A percentile compares a stretch with the other conserved stretches of the same genome.
Evolutionary conservation across 768 basidiomycete genomes (phyloP).

Genomic region (Dacryopinax spathularia): DNA sequence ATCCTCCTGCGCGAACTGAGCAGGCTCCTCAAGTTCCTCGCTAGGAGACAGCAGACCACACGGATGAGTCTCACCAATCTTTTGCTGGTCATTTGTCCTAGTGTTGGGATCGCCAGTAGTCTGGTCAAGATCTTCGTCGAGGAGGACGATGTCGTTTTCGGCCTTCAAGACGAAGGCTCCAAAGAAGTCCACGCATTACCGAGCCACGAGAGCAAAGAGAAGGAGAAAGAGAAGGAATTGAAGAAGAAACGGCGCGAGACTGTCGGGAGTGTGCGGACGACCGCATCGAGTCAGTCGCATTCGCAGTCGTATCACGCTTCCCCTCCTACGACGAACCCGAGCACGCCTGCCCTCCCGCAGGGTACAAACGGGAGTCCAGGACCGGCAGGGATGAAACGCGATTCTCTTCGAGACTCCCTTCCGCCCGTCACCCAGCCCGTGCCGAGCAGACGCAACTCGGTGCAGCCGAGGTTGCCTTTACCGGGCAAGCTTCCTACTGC

Average conservation of each 20-base stretch:
- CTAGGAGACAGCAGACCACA: constrained; percentile 51
- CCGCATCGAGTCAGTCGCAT: too few relatives aligned
- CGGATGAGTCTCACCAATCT: constrained; percentile 90
- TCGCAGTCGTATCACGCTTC: neutral
- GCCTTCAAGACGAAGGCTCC: neutral
- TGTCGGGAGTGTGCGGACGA: neutral
- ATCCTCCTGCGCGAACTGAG: constrained; percentile 73
- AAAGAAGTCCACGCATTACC: neutral
- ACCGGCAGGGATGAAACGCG: neutral
- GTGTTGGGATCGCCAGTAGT: constrained; percentile 40
- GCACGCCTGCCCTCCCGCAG: neutral
- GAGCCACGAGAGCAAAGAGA: neutral
- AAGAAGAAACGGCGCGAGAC: neutral
- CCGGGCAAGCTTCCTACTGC: neutral
- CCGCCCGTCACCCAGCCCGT: neutral
- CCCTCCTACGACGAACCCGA: neutral
- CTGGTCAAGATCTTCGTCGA: constrained; percentile 11
- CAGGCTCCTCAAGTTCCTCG: constrained; percentile 64
- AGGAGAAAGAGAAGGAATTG: neutral
- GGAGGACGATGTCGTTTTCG: constrained; percentile 5
- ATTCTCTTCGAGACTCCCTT: too few relatives aligned
- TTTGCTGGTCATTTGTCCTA: constrained; percentile 77
- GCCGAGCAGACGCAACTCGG: neutral
- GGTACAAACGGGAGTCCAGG: neutral
- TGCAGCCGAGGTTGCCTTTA: neutral